Conservation (phyloP, 257 asterid species). For the Solanum virginianum region DNA sequence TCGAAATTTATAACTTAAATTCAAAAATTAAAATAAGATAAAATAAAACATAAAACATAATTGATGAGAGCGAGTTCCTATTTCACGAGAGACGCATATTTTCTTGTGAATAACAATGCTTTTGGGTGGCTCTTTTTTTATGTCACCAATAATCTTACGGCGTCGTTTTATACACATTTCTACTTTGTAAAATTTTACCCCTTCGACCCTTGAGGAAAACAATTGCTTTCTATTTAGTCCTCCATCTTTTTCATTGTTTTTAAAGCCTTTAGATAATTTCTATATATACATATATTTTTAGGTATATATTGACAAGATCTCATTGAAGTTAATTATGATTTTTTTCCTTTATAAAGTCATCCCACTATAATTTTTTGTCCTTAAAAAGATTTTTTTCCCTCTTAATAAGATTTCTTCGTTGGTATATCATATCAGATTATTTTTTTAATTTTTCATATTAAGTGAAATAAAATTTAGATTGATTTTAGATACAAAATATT, state of each 20-base stretch:
- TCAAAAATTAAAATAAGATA: background rate
- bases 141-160: slow-evolving; percentile 13
- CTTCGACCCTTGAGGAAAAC: background rate
- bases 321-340: background rate
- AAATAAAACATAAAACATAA: background rate
- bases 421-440: background rate
- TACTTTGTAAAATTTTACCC: background rate
- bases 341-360: background rate
- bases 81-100: slow-evolving; percentile 16
- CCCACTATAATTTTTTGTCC: background rate
- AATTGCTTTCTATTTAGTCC: background rate
- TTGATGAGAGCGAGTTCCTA: slow-evolving; percentile 22
- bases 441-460: background rate
- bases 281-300: background rate
- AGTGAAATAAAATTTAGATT: background rate
- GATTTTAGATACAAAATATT: background rate
- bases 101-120: slow-evolving; percentile 36
- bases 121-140: slow-evolving; percentile 26
- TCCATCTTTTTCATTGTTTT: background rate
- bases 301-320: background rate
- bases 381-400: background rate
- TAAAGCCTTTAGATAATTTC: background rate
- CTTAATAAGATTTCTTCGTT: background rate
- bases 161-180: background rate
- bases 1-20: background rate